Conservation (phyloP, 2,329 filamentous ascomycete genomes). For the Dendryphion nanum region DNA sequence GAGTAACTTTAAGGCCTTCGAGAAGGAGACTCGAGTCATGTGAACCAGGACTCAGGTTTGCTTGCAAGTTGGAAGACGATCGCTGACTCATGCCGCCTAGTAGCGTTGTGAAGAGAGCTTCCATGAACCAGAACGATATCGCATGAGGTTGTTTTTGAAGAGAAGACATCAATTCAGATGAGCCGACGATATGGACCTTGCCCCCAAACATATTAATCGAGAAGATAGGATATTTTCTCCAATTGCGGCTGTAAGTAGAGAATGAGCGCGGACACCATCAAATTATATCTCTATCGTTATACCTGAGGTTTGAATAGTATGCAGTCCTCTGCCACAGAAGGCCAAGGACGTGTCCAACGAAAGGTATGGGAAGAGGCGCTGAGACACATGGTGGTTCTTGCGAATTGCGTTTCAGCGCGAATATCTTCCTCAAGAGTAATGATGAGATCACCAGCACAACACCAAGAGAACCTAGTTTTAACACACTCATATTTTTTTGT, state of each 20-base stretch:
- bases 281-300: background rate
- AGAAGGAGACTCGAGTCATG: background rate
- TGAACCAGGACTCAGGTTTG: background rate
- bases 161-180: constrained; percentile 28
- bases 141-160: constrained; percentile 35
- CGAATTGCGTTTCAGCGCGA: no score
- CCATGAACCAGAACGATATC: constrained; percentile 40
- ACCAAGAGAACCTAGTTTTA: no score
- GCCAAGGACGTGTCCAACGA: background rate
- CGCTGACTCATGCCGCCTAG: constrained; percentile 1
- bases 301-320: background rate
- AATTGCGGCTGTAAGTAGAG: background rate
- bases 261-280: background rate
- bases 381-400: no score
- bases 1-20: constrained; percentile 1
- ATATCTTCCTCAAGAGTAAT: no score
- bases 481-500: no score
- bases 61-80: background rate
- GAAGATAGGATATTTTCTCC: constrained; percentile 32
- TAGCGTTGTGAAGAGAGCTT: constrained; percentile 9
- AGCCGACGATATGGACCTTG: constrained; percentile 41
- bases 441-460: no score
- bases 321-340: background rate
- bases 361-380: background rate
- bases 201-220: constrained; percentile 37